Evolutionary conservation across 805 yeast species (phyloP).

Genomic region (Pichia gijzeniarum): DNA sequence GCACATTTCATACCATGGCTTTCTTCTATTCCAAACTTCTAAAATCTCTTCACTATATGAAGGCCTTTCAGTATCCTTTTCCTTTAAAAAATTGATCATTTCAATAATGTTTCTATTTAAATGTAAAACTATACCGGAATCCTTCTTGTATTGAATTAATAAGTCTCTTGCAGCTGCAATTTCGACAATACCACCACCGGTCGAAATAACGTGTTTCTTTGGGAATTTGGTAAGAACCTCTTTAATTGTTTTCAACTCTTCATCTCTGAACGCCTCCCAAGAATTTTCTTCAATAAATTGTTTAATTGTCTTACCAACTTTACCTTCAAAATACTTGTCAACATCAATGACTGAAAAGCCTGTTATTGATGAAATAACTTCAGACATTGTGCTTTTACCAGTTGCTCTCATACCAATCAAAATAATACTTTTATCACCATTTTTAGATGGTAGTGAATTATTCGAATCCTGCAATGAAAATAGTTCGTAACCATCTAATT

Average conservation of each 20-base stretch:
- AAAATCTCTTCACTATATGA: slow-evolving; percentile 74
- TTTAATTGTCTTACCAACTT: slow-evolving; percentile 45
- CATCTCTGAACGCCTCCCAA: slow-evolving; percentile 81
- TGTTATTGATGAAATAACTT: slow-evolving; percentile 65
- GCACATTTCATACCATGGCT: slow-evolving; percentile 70
- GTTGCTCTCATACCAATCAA: slow-evolving; percentile 98
- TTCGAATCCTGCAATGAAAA: slow-evolving; percentile 16
- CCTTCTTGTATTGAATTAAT: slow-evolving; percentile 47
- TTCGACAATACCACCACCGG: slow-evolving; percentile 97
- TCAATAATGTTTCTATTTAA: slow-evolving; percentile 82
- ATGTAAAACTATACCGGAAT: slow-evolving; percentile 80
- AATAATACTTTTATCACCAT: slow-evolving; percentile 54
- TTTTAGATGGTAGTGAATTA: slow-evolving; percentile 22
- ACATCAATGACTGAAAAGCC: slow-evolving; percentile 70
- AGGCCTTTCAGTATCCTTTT: slow-evolving; percentile 79
- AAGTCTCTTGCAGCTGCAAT: slow-evolving; percentile 55
- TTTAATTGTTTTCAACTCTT: slow-evolving; percentile 54
- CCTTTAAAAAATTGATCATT: slow-evolving; percentile 63
- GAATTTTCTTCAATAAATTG: slow-evolving; percentile 58
- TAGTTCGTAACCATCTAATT: slow-evolving; percentile 64
- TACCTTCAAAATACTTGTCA: slow-evolving; percentile 63
- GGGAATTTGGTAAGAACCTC: slow-evolving; percentile 37
- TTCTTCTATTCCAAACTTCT: slow-evolving; percentile 81
- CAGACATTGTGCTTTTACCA: slow-evolving; percentile 83
- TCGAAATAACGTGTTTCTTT: slow-evolving; percentile 65